Evolutionary conservation across 1,139 yeast genomes (phyloP).

Genomic region (Pichia sp.): DNA sequence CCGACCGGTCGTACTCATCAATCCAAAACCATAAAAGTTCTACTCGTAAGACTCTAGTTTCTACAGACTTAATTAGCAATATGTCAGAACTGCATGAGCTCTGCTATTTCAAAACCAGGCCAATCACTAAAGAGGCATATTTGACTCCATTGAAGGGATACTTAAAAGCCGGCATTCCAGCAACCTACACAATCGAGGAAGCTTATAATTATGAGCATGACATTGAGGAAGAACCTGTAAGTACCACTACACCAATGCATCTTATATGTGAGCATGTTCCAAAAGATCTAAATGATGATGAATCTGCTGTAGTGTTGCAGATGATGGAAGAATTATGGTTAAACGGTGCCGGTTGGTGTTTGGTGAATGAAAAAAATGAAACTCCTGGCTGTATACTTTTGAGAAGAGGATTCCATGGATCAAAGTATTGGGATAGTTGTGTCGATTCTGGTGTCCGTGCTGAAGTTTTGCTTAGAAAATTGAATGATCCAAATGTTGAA

Average conservation of each 20-base stretch:
- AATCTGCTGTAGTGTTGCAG: conserved; percentile 38
- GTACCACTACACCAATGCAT: conserved; percentile 71
- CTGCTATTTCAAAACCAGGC: conserved; percentile 50
- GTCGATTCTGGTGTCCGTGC: conserved; percentile 91
- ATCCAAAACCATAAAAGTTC: no score
- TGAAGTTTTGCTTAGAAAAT: conserved; percentile 68
- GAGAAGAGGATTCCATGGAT: conserved; percentile 40
- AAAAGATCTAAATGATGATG: conserved; percentile 36
- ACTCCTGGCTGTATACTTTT: conserved; percentile 72
- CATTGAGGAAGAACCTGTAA: conserved; percentile 32
- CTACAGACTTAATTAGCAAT: no score
- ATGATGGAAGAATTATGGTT: conserved; percentile 65
- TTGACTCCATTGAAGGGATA: conserved; percentile 37
- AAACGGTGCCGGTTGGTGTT: conserved; percentile 91
- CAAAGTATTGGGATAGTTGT: conserved; percentile 33
- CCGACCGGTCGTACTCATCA: no score
- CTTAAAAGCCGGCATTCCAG: conserved; percentile 61
- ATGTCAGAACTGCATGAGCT: conserved; percentile 72
- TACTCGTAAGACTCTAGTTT: no score
- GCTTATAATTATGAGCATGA: conserved; percentile 48
- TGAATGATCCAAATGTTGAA: conserved; percentile 53
- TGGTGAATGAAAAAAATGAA: conserved; percentile 55
- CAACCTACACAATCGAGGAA: conserved; percentile 78
- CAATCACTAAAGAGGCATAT: conserved; percentile 41
- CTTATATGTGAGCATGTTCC: conserved; percentile 51